These are phyloP conservation scores for Ceratocystis lukuohia DNA, from an alignment of 2,329 filamentous ascomycete species.

Conservation along the genomic window DNA sequence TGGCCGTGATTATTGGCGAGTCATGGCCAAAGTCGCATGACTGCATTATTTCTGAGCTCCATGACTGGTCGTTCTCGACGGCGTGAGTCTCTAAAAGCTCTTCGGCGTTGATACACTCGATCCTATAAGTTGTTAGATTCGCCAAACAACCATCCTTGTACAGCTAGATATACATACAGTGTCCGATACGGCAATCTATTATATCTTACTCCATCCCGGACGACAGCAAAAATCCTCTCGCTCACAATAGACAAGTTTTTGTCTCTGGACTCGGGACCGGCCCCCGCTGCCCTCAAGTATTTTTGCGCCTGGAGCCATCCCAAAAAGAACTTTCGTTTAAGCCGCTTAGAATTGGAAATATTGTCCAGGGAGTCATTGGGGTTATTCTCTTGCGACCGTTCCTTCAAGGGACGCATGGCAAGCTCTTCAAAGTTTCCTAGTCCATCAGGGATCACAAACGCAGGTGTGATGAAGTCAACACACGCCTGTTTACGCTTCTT, in stretches of 20 bases:
- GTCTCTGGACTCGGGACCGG: neutral
- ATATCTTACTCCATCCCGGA: conserved; percentile 6
- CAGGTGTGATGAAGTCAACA: conserved; percentile 22
- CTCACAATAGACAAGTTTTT: neutral
- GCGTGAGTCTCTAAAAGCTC: neutral
- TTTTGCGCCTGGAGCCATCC: conserved; percentile 2
- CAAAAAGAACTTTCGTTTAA: conserved; percentile 14
- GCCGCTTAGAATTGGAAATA: neutral
- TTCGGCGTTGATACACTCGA: conserved; percentile 2
- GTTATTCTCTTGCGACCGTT: neutral
- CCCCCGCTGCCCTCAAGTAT: neutral
- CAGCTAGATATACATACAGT: conserved; percentile 10
- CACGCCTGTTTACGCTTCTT: conserved; percentile 13
- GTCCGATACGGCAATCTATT: conserved; percentile 10
- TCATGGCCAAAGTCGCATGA: neutral
- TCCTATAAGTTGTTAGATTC: conserved; percentile 5
- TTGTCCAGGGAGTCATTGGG: neutral
- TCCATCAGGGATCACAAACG: conserved; percentile 30
- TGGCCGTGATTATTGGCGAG: neutral
- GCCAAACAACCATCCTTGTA: neutral
- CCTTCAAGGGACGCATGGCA: conserved; percentile 14
- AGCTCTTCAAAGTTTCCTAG: conserved; percentile 24
- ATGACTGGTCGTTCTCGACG: neutral
- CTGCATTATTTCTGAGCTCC: neutral
- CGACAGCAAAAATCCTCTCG: conserved; percentile 5